Base-by-base conservation (phyloP, 2,329 filamentous ascomycete species). In the Diplocarpon mali region DNA sequence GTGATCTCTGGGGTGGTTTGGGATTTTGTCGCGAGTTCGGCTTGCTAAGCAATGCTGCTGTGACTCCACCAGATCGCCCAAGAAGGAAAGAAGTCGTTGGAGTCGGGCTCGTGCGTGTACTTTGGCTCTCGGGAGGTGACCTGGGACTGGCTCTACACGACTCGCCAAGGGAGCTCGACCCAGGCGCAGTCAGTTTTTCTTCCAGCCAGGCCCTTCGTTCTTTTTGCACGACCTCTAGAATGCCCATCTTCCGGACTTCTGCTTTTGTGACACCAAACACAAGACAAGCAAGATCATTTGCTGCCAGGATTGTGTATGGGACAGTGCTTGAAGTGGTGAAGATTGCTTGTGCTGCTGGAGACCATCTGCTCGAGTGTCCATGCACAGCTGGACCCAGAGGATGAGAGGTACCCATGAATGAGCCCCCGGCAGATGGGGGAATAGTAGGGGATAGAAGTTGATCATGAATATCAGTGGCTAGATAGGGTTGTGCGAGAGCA, bases 201-300 rank as follows among this genome's bases (percentile, higher is more conserved):
- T 93, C 87, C 20, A 98, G 71, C 92, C 92, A 98, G 24, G 80
- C 77, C 53, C 90, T 73, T 47, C 88, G 76, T 63, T 95, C 90
- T 62, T 89, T 80, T 63, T 90, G 85, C 14, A 98, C 88, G 27
- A 98, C 87, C 61, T 96, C 89, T 47, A 98, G 66, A 45, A 98
- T 96, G 38, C 92, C 90, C 70, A 96, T 80, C 61, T 88, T 95
- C 44, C 88, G 80, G 17, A 98, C 85, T 64, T 98, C 92, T 4
- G 86, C 85, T 60, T 87, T 86, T n/a, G 89, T 95, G 9, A 98
- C 87, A n/a, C 92, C 92, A 66, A 96, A 98, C n/a, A 96, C 83
- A 35, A 98, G 71, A 64, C 92, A 98, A 14, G 92, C 92, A 39
- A 98, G 71, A 62, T 98, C 92, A 61, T 98, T 98, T 40, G 92